Evolutionary conservation across 148 eudicot genomes (phyloP), one percentile per base, ranked within the genome.

Genomic region (Polygonum maritimum): DNA sequence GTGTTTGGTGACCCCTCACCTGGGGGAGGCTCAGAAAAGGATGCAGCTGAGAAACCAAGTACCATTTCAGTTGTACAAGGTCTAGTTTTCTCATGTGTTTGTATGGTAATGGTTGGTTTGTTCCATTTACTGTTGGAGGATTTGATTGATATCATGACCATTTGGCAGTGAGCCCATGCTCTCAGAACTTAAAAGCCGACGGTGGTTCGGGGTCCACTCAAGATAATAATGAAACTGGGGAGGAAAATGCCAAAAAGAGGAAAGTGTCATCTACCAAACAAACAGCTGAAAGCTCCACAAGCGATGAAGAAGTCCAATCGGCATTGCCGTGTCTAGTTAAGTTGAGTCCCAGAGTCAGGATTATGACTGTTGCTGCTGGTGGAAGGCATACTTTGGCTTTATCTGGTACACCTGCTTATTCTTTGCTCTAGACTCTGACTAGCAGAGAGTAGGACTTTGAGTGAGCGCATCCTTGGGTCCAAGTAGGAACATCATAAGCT

Each of bases 311-410:
- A 79, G 78, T 75, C 69, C 86, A 89, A 47, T 92, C 96, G 12
- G 92, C 97, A 35, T 84, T 83, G 78, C 97, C 98, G 2, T 92
- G 96, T 79, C 83, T 94, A 51, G 98, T 94, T 21, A 79, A 87
- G 18, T 79, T 94, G 63, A 87, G 84, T 78, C 92, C 96, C 3
- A 96, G 98, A 74, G 86, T 94, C 33, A 88, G 88, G 81, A 89
- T 94, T 16, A 76, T 85, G 15, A 76, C 83, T 54, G 98, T 94
- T 82, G 98, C 97, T 69, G 97, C 98, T 78, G 98, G 98, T 54
- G 98, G 98, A 21, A 89, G 98, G 44, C 98, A 94, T 83, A 90
- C 96, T 36, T 78, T 94, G 63, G 97, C 90, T 41, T 82, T 94
- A 70, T 94, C 98, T 84, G 97, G 98, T 94, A 81, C 80, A 58